Percentiles rank a stretch among this genome's conserved stretches.
phyloP scores from a whole-genome alignment of 2,329 filamentous ascomycete genomes.

The Lachnellula willkommii region DNA sequence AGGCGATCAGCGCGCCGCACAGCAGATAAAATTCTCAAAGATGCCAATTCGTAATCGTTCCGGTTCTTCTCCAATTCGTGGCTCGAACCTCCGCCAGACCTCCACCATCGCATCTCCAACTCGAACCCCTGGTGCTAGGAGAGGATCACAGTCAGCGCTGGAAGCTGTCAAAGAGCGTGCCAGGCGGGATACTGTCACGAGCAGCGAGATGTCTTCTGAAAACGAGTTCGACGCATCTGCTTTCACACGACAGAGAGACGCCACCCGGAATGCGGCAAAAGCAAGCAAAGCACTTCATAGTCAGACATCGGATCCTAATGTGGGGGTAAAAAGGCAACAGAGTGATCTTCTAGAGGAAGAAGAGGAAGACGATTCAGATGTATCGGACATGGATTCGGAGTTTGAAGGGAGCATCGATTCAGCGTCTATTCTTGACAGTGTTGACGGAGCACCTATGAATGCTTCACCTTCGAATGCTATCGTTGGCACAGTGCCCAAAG shows the following conservation, averaged over 20 bases:
- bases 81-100: conserved; percentile 55
- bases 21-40: conserved; percentile 93
- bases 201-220: conserved; percentile 77
- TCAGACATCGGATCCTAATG: conserved; percentile 46
- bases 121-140: conserved; percentile 39
- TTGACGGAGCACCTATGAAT: conserved; percentile 51
- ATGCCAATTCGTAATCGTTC: conserved; percentile 84
- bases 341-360: conserved; percentile 47
- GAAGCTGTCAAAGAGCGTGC: conserved; percentile 65
- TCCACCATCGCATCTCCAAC: conserved; percentile 71
- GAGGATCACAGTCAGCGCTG: conserved; percentile 67
- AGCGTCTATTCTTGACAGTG: too few species aligned
- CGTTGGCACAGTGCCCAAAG: conserved; percentile 58
- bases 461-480: conserved; percentile 53
- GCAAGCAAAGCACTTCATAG: conserved; percentile 48
- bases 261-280: conserved; percentile 52
- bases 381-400: conserved; percentile 57
- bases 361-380: conserved; percentile 53
- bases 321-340: conserved; percentile 28
- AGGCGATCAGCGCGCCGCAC: conserved; percentile 64
- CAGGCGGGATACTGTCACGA: conserved; percentile 71
- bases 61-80: conserved; percentile 80
- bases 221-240: conserved; percentile 68
- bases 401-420: conserved; percentile 66
- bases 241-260: conserved; percentile 59